Evolutionary conservation across 2,329 filamentous ascomycete genomes (phyloP).

Genomic region (Phialophora macrospora): DNA sequence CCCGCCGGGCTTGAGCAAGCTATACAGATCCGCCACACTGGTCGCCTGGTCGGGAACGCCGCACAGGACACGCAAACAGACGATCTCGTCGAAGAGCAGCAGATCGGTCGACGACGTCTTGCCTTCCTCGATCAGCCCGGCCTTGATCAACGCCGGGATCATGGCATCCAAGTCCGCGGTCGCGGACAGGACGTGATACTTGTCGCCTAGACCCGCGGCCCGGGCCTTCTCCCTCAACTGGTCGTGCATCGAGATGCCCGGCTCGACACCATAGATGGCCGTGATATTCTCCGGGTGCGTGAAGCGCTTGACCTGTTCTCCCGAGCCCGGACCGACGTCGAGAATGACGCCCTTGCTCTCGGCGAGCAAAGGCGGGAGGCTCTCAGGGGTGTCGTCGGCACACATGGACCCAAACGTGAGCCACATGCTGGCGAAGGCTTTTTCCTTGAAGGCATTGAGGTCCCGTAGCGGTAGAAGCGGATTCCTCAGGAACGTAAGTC

Average conservation of each 20-base stretch:
- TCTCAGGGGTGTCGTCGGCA: conserved; percentile 19
- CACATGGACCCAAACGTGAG: conserved; percentile 21
- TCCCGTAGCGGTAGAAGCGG: conserved; percentile 22
- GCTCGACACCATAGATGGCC: conserved; percentile 60
- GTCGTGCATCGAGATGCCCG: conserved; percentile 54
- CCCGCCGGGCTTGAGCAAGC: conserved; percentile 59
- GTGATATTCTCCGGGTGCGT: conserved; percentile 51
- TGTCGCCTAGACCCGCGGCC: conserved; percentile 45
- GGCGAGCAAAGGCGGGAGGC: conserved; percentile 17
- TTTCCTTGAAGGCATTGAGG: conserved; percentile 36
- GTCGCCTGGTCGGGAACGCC: conserved; percentile 56
- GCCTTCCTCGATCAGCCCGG: conserved; percentile 44
- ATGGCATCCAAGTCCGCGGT: conserved; percentile 55
- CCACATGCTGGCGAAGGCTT: conserved; percentile 27
- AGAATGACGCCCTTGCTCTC: conserved; percentile 48
- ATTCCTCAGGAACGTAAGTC: conserved; percentile 29
- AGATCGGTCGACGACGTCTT: conserved; percentile 41
- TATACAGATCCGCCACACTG: conserved; percentile 55
- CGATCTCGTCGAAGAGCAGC: conserved; percentile 58
- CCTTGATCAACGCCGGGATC: conserved; percentile 51
- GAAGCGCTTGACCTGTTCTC: conserved; percentile 53
- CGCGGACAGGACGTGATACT: conserved; percentile 57
- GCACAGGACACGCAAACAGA: conserved; percentile 60
- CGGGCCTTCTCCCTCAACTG: conserved; percentile 47
- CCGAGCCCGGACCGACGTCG: conserved; percentile 59